These are phyloP conservation scores for Zopfia rhizophila DNA, from an alignment of 2,329 filamentous ascomycete species.

Conservation along the genomic window DNA sequence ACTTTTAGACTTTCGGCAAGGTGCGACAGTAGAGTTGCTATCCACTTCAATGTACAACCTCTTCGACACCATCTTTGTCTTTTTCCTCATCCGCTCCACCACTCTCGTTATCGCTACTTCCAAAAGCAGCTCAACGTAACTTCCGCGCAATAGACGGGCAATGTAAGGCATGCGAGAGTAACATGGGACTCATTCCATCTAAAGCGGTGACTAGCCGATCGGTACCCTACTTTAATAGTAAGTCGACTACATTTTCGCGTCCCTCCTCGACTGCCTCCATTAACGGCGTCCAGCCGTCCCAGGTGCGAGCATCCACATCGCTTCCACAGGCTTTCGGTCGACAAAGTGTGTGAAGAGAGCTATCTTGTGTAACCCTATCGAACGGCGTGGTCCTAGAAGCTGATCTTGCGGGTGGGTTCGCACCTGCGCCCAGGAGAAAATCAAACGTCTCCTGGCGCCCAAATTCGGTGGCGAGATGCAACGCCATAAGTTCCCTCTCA, in stretches of 20 bases:
- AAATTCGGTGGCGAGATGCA: constrained; percentile 12
- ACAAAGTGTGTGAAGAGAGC: constrained; percentile 5
- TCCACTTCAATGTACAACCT: no score
- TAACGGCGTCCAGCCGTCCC: constrained; percentile 14
- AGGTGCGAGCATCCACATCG: constrained; percentile 12
- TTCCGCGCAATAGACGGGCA: no score
- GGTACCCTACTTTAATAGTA: constrained; percentile 14
- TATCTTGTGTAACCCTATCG: constrained; percentile 12
- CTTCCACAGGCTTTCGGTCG: constrained; percentile 6
- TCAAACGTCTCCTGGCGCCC: constrained; percentile 1
- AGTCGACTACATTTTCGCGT: constrained; percentile 1
- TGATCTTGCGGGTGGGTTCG: constrained; percentile 12
- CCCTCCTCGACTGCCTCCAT: constrained; percentile 9
- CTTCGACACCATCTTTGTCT: no score
- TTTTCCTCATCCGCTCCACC: no score
- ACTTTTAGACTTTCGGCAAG: no score
- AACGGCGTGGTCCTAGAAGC: constrained; percentile 13
- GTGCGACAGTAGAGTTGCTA: no score
- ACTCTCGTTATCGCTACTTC: no score
- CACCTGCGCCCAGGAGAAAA: constrained; percentile 11
- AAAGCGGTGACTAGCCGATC: no score
- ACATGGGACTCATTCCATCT: no score
- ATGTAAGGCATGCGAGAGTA: no score
- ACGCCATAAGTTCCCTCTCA: not conserved
- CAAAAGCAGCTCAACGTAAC: no score